A percentile compares a stretch with the other conserved stretches of the same genome.
phyloP scores from a whole-genome alignment of 768 basidiomycete genomes.

The Pholiota conissans region DNA sequence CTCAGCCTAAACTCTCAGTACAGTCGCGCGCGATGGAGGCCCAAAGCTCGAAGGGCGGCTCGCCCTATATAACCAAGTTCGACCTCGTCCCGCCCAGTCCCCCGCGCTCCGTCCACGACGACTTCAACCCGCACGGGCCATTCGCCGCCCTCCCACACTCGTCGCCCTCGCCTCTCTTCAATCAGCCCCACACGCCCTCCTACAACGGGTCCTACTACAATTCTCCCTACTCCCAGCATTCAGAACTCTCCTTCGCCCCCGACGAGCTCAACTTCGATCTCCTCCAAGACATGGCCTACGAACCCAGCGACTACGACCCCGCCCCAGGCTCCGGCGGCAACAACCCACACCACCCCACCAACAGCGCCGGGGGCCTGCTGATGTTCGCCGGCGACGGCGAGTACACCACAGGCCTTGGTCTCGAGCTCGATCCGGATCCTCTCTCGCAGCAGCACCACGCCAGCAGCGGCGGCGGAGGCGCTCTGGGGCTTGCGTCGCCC shows the following conservation, averaged over 20 bases:
- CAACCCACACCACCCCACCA: neutral
- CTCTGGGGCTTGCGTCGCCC: neutral
- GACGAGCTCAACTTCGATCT: slow-evolving; percentile 47
- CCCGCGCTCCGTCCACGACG: slow-evolving; percentile 6
- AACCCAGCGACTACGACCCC: slow-evolving; percentile 72
- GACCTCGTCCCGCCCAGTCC: slow-evolving; percentile 23
- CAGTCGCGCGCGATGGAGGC: slow-evolving; percentile 13
- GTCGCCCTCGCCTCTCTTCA: neutral
- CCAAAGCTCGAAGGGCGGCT: slow-evolving; percentile 15
- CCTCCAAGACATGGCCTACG: slow-evolving; percentile 59
- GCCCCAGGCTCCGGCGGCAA: slow-evolving; percentile 31
- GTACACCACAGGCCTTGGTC: slow-evolving; percentile 22
- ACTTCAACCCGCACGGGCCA: no score
- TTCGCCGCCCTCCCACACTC: neutral
- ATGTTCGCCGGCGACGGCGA: slow-evolving; percentile 55
- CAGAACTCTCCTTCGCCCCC: slow-evolving; percentile 62
- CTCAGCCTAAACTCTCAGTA: neutral
- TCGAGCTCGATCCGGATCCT: neutral
- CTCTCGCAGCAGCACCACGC: neutral
- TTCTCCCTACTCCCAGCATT: slow-evolving; percentile 67
- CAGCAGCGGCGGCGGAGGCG: neutral
- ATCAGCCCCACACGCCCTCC: slow-evolving; percentile 18
- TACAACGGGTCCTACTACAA: slow-evolving; percentile 58
- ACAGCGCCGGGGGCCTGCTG: slow-evolving; percentile 42
- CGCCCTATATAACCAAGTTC: slow-evolving; percentile 24